Evolutionary conservation across 2,329 filamentous ascomycete genomes (phyloP), one percentile per base, ranked within the genome.

Genomic region (Orbilia javanica): DNA sequence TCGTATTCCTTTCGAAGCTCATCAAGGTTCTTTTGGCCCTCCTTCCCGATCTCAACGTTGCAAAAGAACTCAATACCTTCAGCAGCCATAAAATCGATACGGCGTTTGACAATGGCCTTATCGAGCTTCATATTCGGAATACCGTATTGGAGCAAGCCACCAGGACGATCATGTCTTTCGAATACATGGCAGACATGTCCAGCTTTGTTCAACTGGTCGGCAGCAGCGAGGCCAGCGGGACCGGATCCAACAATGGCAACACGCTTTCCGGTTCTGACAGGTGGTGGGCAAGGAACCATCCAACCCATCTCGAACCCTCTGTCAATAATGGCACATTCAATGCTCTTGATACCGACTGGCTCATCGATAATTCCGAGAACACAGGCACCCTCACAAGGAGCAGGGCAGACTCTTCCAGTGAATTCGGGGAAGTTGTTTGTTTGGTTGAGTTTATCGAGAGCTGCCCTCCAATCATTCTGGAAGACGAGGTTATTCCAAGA

Each of bases 111-210:
- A 80, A 97, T 91, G 83, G 93, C 93, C 89, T 98, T 98, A 87
- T 98, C 95, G 48, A 98, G 92, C 88, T 98, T 98, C 95, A 98
- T 98, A 88, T 98, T 98, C 81, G 95, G 95, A 81, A 98, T 98
- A 81, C 95, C 95, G 83, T 98, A 97, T 52, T 79, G 97, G 82
- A 98, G 89, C 69, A 98, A 88, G 84, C 95, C 95, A 85, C 95
- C 95, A 73, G 92, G 87, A 80, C 95, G 93, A 83, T 98, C 95
- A 77, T 94, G 90, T 80, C 95, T 93, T 88, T 98, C 95, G 83
- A 96, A 97, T 18, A 98, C 90, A 11, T 93, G 97, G 68, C 97
- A 93, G 3, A 84, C 86, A 86, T 98, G 95, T 29, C 95, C 95
- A 82, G 92, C 93, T 82, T 92, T 92, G 89, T 98, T 98, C 81